Base-by-base conservation (phyloP, 805 yeast species). In the Nakazawaea siamensis region DNA sequence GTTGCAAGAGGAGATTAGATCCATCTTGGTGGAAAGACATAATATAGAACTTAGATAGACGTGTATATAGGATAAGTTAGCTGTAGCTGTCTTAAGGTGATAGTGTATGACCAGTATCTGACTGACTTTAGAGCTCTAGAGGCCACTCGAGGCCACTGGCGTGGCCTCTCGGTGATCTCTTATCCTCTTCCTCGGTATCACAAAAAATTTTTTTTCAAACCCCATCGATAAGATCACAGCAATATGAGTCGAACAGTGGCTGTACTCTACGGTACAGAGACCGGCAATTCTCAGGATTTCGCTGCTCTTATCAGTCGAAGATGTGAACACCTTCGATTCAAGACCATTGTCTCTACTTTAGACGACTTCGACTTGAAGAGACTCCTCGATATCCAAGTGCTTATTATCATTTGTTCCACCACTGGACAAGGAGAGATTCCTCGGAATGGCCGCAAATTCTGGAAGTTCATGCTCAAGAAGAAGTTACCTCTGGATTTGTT, bases 391-490 rank as follows among this genome's bases (percentile, higher is more conserved):
- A 66, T 75, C 12, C 48, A 58, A 5, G 55, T 57, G 19, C 60
- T 74, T 34, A 62, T 78, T 16, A 64, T 80, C 0, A 52, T 90
- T 3, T 82, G 94, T 51, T 78, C 96, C 1, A 90, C 98, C 0
- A 81, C 95, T 1, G 97, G 98, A 6, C 97, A 90, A 55, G 98
- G 98, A 18, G 95, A 82, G 42, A 56, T 90, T 23, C 97, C 98
- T 0, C 57, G 81, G 27, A 85, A 85, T 50, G 79, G 81, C 1
- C 64, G 65, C 43, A 73, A 70, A 41, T 73, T 90, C 43, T 82
- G 95, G 94, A 66, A 68, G 44, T 75, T 80, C 42, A 55, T 92
- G 46, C 68, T 85, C 38, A 73, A 71, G 50, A 74, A 69, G 51
- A 76, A 75, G 43, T 68, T 90, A 6, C 92, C 61, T 0, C 19